Evolutionary conservation across 371 early-diverging fungal genomes (phyloP).

Genomic region (Apophysomyces ossiformis): DNA sequence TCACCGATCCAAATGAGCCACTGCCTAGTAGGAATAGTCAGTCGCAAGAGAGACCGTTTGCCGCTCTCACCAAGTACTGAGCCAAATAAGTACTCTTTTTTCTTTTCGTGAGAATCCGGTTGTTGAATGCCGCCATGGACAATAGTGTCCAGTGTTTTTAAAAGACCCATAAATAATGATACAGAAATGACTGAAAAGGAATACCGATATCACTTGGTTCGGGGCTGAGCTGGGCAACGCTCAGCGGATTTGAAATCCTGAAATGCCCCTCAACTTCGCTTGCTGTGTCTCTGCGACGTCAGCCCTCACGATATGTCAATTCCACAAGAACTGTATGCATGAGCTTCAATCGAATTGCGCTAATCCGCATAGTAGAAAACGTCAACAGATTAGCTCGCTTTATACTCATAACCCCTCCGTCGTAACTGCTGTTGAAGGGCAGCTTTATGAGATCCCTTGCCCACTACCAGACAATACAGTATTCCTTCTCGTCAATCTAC

Average conservation of each 20-base stretch:
- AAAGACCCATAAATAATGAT: conserved; percentile 17
- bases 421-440: conserved; percentile 35
- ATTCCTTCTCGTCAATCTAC: conserved; percentile 46
- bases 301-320: background rate
- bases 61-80: conserved; percentile 55
- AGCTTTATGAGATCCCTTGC: conserved; percentile 47
- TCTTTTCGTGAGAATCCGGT: conserved; percentile 56
- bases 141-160: conserved; percentile 18
- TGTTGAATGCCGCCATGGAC: conserved; percentile 23
- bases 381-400: conserved; percentile 47
- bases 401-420: conserved; percentile 38
- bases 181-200: background rate
- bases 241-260: background rate
- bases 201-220: background rate
- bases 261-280: background rate
- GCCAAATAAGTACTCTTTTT: conserved; percentile 68
- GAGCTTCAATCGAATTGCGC: background rate
- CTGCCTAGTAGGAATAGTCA: conserved; percentile 48
- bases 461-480: conserved; percentile 26
- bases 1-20: conserved; percentile 82
- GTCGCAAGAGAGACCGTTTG: background rate
- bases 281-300: background rate
- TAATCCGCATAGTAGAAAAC: conserved; percentile 25
- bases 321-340: conserved; percentile 1
- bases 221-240: conserved; percentile 1